A percentile compares a stretch with the other conserved stretches of the same genome.
Evolutionary conservation across 257 asterid species (phyloP).

Genomic region (Pogostemon cablin): DNA sequence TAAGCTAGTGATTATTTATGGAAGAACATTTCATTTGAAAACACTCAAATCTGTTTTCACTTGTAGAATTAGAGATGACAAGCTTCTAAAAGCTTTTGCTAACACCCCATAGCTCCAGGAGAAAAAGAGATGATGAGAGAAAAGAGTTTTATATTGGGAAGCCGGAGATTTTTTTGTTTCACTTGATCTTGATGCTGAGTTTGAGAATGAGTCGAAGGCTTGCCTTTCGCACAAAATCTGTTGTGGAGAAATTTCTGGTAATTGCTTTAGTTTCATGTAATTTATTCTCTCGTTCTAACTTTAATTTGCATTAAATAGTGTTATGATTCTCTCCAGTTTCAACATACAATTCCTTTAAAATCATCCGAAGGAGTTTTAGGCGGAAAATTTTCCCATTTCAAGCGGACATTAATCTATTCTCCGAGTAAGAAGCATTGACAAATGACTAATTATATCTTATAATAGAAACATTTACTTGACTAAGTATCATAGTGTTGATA

Average conservation of each 20-base stretch:
- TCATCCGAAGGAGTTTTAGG: slow-evolving; percentile 38
- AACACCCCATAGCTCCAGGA: background rate
- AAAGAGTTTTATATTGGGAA: background rate
- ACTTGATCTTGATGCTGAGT: background rate
- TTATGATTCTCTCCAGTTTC: slow-evolving; percentile 39
- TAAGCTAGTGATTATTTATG: too few relatives aligned
- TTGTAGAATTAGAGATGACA: too few relatives aligned
- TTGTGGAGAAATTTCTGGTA: slow-evolving; percentile 52
- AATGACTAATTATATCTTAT: slow-evolving; percentile 1
- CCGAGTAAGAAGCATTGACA: slow-evolving; percentile 47
- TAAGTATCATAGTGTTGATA: background rate
- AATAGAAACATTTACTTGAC: slow-evolving; percentile 3
- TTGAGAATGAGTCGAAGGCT: slow-evolving; percentile 43
- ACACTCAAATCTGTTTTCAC: too few relatives aligned
- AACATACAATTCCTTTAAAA: slow-evolving; percentile 37
- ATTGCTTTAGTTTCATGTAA: background rate
- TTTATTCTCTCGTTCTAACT: background rate
- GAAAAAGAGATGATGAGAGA: background rate
- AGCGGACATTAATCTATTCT: slow-evolving; percentile 42
- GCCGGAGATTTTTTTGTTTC: background rate
- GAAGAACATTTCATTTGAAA: too few relatives aligned
- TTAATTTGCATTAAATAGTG: background rate
- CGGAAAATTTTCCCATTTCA: slow-evolving; percentile 40
- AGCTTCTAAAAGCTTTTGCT: too few relatives aligned
- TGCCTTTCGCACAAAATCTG: slow-evolving; percentile 42